Conservation (phyloP, 202 grass and related monocot genomes). For the Tripidium arundinaceum region DNA sequence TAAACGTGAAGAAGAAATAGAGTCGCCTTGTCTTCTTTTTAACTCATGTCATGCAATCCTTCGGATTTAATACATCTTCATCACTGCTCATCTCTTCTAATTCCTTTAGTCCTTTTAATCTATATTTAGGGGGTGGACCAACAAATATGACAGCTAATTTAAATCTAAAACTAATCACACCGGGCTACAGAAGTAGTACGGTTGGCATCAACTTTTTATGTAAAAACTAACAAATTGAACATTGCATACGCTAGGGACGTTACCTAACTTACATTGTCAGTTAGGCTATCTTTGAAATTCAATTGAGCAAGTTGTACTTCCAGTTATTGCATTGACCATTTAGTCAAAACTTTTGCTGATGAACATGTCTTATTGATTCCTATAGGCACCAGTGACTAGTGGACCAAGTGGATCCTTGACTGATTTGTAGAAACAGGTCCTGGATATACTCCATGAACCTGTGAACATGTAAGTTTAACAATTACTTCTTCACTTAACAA, state of each 20-base stretch:
- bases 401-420: constrained; percentile 41
- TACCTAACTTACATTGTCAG: neutral
- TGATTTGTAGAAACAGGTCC: constrained; percentile 57
- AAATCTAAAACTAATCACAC: neutral
- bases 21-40: neutral
- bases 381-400: constrained; percentile 23
- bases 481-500: neutral
- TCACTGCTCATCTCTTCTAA: too few species aligned
- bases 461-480: constrained; percentile 50
- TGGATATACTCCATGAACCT: constrained; percentile 74
- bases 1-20: neutral
- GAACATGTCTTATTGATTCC: neutral
- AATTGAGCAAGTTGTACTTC: constrained; percentile 29
- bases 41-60: neutral
- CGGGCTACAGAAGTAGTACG: neutral
- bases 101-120: too few species aligned
- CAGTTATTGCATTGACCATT: neutral
- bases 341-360: neutral
- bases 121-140: too few species aligned
- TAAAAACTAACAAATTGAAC: neutral
- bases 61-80: neutral
- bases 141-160: neutral
- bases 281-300: constrained; percentile 27
- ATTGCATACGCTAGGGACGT: neutral
- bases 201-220: neutral